Evolutionary conservation across 2,329 filamentous ascomycete genomes (phyloP).

Genomic region (Biscogniauxia sp.): DNA sequence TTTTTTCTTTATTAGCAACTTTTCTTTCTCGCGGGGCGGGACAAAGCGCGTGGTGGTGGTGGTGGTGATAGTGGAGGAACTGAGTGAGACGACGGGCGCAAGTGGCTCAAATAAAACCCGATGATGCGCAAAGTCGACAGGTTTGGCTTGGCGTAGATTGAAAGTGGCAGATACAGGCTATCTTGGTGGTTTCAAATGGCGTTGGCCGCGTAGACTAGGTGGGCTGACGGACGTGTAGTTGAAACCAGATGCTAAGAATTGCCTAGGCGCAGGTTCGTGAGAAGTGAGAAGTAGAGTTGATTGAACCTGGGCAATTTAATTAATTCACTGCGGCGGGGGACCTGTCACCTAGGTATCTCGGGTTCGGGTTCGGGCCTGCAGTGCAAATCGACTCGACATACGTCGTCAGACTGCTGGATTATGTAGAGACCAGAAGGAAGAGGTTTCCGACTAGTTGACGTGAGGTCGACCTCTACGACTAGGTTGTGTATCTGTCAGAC

Average conservation of each 20-base stretch:
- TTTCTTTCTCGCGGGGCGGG: neutral
- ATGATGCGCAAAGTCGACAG: slow-evolving; percentile 4
- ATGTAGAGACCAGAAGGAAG: no score
- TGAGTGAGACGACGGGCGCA: neutral
- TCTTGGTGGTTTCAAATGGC: slow-evolving; percentile 24
- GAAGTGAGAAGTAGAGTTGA: no score
- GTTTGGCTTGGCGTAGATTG: slow-evolving; percentile 4
- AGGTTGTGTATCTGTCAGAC: neutral
- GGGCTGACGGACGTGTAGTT: slow-evolving; percentile 2
- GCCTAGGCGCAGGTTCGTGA: neutral
- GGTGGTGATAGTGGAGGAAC: neutral
- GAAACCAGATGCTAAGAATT: neutral
- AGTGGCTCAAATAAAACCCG: neutral
- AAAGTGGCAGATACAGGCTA: slow-evolving; percentile 4
- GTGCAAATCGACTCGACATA: no score
- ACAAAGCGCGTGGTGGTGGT: neutral
- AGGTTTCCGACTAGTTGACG: no score
- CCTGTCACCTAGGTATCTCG: no score
- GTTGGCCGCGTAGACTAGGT: slow-evolving; percentile 16
- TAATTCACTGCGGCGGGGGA: neutral
- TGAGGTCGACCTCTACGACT: neutral
- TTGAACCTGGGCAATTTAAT: neutral
- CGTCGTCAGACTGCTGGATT: no score
- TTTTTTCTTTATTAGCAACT: slow-evolving; percentile 6
- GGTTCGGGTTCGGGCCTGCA: no score